phyloP scores from a whole-genome alignment of 257 asterid species.

The Solanum lignicaule region DNA sequence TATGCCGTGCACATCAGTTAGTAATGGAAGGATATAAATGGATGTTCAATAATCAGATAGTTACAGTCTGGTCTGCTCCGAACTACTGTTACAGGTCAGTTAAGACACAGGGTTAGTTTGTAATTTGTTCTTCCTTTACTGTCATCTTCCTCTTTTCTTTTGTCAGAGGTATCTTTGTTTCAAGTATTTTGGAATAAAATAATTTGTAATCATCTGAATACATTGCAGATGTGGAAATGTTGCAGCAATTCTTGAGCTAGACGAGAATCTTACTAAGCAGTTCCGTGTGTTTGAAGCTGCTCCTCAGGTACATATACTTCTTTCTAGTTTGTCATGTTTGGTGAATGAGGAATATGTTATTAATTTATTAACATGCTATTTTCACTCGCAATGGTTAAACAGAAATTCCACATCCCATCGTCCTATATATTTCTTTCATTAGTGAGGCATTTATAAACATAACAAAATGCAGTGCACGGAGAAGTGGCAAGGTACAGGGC shows the following conservation, averaged over 20 bases:
- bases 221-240: slow-evolving; percentile 85
- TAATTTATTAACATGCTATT: not conserved
- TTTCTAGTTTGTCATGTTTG: not conserved
- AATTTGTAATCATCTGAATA: not conserved
- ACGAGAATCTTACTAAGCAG: slow-evolving; percentile 66
- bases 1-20: slow-evolving; percentile 97
- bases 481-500: not conserved
- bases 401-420: not conserved
- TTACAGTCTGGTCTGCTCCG: slow-evolving; percentile 99
- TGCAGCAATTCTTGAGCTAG: slow-evolving; percentile 92
- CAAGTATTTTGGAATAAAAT: not conserved
- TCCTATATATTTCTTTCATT: not conserved
- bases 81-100: slow-evolving; percentile 88
- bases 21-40: slow-evolving; percentile 99
- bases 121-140: not conserved
- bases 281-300: slow-evolving; percentile 96
- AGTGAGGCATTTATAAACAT: not conserved
- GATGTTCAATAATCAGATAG: slow-evolving; percentile 91
- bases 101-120: not conserved
- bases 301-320: slow-evolving; percentile 51
- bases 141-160: not conserved
- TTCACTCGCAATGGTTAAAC: not conserved
- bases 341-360: not conserved
- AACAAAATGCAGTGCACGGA: not conserved
- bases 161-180: not conserved